These are phyloP conservation scores for Amanita pallidorosea DNA, from an alignment of 768 basidiomycete genomes.

Conservation along the genomic window DNA sequence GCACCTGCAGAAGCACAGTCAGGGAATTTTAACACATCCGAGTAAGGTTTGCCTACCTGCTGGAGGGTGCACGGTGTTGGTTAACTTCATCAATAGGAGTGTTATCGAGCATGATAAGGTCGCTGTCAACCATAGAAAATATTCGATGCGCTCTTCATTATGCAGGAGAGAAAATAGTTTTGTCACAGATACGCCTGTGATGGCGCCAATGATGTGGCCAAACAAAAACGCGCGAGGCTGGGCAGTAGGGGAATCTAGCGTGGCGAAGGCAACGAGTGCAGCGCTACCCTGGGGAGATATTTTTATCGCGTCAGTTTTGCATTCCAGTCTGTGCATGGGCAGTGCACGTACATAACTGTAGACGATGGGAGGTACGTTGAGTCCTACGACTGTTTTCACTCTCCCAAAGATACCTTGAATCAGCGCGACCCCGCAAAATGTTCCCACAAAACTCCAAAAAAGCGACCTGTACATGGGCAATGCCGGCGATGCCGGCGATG, in stretches of 20 bases:
- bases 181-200: constrained; percentile 39
- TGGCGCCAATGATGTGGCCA: constrained; percentile 40
- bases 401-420: constrained; percentile 40
- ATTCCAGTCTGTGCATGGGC: not conserved
- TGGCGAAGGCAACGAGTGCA: constrained; percentile 38
- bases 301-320: not conserved
- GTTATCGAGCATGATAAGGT: constrained; percentile 31
- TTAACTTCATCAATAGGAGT: constrained; percentile 41
- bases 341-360: constrained; percentile 32
- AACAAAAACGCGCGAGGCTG: constrained; percentile 41
- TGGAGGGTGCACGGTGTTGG: constrained; percentile 41
- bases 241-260: constrained; percentile 39
- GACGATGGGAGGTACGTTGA: constrained; percentile 35
- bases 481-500: constrained; percentile 20
- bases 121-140: constrained; percentile 39
- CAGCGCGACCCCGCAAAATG: constrained; percentile 37
- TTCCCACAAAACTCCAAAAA: constrained; percentile 42
- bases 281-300: constrained; percentile 33
- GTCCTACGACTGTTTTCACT: constrained; percentile 31
- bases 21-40: not conserved
- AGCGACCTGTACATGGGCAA: constrained; percentile 26
- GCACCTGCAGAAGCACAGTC: constrained; percentile 22
- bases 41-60: constrained; percentile 23
- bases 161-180: constrained; percentile 39
- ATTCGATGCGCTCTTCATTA: constrained; percentile 24